These are phyloP conservation scores for Meyerozyma sp. DNA, from an alignment of 1,139 yeast species.

Conservation along the genomic window DNA sequence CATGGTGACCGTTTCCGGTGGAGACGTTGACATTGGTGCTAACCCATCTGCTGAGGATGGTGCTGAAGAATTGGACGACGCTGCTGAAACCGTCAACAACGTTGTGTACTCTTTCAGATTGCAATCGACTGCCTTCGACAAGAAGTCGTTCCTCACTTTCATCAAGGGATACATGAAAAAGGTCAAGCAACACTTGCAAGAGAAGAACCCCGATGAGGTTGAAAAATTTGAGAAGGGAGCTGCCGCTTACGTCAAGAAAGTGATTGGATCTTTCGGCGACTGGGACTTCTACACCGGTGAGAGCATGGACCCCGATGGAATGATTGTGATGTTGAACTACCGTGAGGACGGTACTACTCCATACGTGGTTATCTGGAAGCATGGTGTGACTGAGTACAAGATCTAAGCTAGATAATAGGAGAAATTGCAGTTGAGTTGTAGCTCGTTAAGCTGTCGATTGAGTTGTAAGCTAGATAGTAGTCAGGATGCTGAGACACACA, in stretches of 20 bases:
- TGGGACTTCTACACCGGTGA: slow-evolving; percentile 99
- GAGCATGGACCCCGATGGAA: slow-evolving; percentile 99
- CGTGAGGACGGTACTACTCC: slow-evolving; percentile 99
- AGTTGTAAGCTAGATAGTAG: neutral
- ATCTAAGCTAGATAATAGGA: slow-evolving; percentile 45
- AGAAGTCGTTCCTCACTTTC: slow-evolving; percentile 93
- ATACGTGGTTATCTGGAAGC: slow-evolving; percentile 97
- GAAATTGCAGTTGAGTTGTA: too few species aligned
- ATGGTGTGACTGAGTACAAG: slow-evolving; percentile 87
- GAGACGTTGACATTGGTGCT: slow-evolving; percentile 96
- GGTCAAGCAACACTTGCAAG: slow-evolving; percentile 84
- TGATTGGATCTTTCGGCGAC: slow-evolving; percentile 90
- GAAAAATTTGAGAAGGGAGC: slow-evolving; percentile 96
- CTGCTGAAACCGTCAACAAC: slow-evolving; percentile 89
- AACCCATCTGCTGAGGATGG: slow-evolving; percentile 98
- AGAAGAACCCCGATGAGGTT: slow-evolving; percentile 80
- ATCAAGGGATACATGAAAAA: slow-evolving; percentile 98
- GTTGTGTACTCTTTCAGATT: slow-evolving; percentile 98
- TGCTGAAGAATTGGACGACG: slow-evolving; percentile 74
- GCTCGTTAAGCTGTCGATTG: too few species aligned
- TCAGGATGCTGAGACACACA: slow-evolving; percentile 39
- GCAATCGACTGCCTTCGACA: slow-evolving; percentile 92
- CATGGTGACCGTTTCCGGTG: slow-evolving; percentile 79
- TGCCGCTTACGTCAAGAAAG: slow-evolving; percentile 89
- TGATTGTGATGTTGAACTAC: slow-evolving; percentile 97